Percentiles rank a stretch among this genome's conserved stretches.
phyloP scores from a whole-genome alignment of 345 rosid genomes.

The Clarkia xantiana region DNA sequence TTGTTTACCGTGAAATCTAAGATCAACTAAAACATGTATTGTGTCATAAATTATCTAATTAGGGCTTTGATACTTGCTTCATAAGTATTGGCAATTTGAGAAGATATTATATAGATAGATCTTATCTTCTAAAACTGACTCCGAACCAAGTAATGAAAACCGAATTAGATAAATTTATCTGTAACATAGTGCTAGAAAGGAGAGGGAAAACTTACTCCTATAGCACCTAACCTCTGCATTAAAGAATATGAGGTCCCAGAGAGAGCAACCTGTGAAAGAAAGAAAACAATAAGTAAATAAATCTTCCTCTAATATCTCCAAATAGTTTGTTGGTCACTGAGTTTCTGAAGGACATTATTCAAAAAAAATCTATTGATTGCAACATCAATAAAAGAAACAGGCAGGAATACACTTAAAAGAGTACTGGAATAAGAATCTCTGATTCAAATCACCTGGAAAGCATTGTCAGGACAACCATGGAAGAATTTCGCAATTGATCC shows the following conservation, averaged over 20 bases:
- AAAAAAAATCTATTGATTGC: no score
- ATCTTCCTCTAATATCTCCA: no score
- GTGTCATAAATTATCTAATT: no score
- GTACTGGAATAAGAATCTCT: slow-evolving; percentile 15
- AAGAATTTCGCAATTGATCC: slow-evolving; percentile 57
- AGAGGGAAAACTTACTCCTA: slow-evolving; percentile 38
- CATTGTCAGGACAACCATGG: slow-evolving; percentile 55
- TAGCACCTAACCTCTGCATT: slow-evolving; percentile 75
- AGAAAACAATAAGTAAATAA: slow-evolving; percentile 8
- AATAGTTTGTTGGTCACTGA: no score
- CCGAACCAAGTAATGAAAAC: neutral
- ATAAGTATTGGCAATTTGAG: neutral
- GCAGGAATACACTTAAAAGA: slow-evolving; percentile 4
- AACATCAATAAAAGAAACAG: no score
- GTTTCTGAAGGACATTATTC: neutral
- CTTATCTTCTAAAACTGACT: neutral
- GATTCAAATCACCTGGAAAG: slow-evolving; percentile 63
- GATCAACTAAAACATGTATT: no score
- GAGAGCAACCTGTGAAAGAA: slow-evolving; percentile 48
- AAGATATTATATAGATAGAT: no score
- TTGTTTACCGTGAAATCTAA: no score
- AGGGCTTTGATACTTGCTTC: no score
- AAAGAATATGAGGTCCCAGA: slow-evolving; percentile 77
- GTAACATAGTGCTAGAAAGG: neutral
- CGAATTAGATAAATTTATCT: neutral